Base-by-base conservation (phyloP, 176 grass and related monocot genomes). In the Canna indica region DNA sequence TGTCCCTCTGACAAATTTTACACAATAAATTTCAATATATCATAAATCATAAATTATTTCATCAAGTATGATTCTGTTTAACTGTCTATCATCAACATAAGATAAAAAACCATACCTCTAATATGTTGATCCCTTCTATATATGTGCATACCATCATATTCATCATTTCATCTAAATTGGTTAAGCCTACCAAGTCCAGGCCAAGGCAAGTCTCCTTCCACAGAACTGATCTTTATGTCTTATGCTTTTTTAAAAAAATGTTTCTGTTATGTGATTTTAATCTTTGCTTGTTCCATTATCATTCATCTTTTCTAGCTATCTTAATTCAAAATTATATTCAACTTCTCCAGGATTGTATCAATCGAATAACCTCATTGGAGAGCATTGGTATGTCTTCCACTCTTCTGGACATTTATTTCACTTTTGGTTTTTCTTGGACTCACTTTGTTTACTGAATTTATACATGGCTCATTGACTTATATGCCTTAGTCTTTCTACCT, bases 341-440 rank as follows among this genome's bases (percentile, higher is more conserved):
- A 12, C 0, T 56, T 67, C n/a, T 75, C 20, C 79, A 91, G 88
- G 92, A 96, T 52, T 91, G 88, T n/a, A 96, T 96, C 64, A 89
- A 96, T 59, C 83, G 88, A 68, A 96, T 96, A 42, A 78, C 70
- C 39, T 77, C 81, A 44, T 83, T 96, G 59, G 92, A 91, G 91
- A 72, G 56, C 69, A 87, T 86, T 81, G 92, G 92, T 96, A 89
- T 36, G 76, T 81, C 44, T 50, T 56, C 2, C 24, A 8, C 58
- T 50, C 47, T n/a, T n/a, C n/a, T n/a, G n/a, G n/a, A 3, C 22
- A 36, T 46, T 36, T 22, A 33, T 48, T 39, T 64, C 30, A 9
- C 29, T 44, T 68, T 69, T 39, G 1, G 20, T 54, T n/a, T 70
- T 7, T 48, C 42, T 30, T 22, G 1, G 14, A 14, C n/a, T 31